Base-by-base conservation (phyloP, 177 flowering plant genomes). In the Vitis hybrid region DNA sequence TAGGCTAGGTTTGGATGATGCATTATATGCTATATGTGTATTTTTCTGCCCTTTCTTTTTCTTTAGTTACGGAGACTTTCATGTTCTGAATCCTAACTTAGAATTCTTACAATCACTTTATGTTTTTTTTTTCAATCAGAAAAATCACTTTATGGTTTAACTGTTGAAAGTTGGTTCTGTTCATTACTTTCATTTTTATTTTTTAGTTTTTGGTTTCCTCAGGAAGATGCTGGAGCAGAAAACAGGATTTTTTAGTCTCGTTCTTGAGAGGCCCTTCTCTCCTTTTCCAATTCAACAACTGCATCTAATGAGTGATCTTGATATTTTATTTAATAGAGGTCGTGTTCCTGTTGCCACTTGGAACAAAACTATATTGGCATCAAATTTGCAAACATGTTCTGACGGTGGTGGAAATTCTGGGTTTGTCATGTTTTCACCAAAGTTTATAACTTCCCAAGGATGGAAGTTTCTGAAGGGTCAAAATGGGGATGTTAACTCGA, bases 261-360 rank as follows among this genome's bases (percentile, higher is more conserved):
- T 94, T 52, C 89, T 94, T 46, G 98, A 94, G 83, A 85, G 97
- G 60, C 97, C 98, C 14, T 82, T 81, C 52, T 77, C 89, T 62
- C 97, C 98, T 61, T 94, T 90, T 74, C 98, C 97, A 21, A 87
- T 94, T 73, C 93, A 92, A n/a, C 87, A 82, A 15, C 78, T 90
- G 65, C 78, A 72, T 79, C 79, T 50, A 35, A 63, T 70, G 63
- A 79, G 79, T 73, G 92, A 83, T 65, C 75, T 77, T 68, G 97
- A 87, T 67, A 72, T 71, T 16, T 63, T 83, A 56, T 92, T 86
- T 63, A 92, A 91, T 74, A 81, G 79, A 86, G 95, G 95, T 40
- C 89, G 85, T 56, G 89, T 89, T 73, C 88, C 97, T 62, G 14
- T 83, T 54, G 88, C 79, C 61, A 87, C 93, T 64, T 93, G 97